Percentiles rank a stretch among this genome's conserved stretches.
These are phyloP conservation scores for Ophiocordyceps robertsii DNA, from an alignment of 2,329 filamentous ascomycete genomes.

Conservation along the genomic window DNA sequence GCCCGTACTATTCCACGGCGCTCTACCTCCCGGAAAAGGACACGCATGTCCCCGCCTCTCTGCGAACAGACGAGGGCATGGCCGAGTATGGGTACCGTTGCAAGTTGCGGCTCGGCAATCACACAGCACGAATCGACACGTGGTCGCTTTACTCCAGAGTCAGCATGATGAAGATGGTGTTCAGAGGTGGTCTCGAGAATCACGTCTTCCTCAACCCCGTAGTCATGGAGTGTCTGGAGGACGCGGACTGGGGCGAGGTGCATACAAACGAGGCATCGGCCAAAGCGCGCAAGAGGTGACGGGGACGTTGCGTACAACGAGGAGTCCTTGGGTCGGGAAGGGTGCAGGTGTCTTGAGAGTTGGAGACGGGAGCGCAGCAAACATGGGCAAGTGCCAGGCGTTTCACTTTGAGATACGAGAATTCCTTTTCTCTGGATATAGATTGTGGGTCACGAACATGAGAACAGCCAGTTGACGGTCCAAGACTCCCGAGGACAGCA, in stretches of 20 bases:
- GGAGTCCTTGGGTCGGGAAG: not conserved
- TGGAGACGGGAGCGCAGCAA: not conserved
- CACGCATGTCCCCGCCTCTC: conserved; percentile 26
- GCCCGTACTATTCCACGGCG: conserved; percentile 40
- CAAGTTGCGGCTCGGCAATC: conserved; percentile 33
- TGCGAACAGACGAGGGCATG: conserved; percentile 26
- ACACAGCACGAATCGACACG: conserved; percentile 31
- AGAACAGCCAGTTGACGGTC: not conserved
- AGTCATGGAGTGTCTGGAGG: conserved; percentile 23
- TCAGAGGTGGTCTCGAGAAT: conserved; percentile 29
- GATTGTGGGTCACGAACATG: not conserved
- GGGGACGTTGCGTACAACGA: not conserved
- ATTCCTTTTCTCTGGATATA: not conserved
- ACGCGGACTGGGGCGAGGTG: conserved; percentile 18
- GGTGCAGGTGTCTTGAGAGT: not conserved
- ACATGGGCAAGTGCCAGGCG: not conserved
- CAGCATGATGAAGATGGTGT: conserved; percentile 32
- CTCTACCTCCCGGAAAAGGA: conserved; percentile 24
- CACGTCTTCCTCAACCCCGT: conserved; percentile 25
- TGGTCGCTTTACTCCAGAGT: conserved; percentile 37
- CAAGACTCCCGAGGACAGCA: not conserved
- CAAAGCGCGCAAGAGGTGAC: conserved; percentile 10
- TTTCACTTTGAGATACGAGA: not conserved
- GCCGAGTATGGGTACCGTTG: conserved; percentile 39
- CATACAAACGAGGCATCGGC: conserved; percentile 2